Evolutionary conservation across 768 basidiomycete species (phyloP), one percentile per base, ranked within the genome.

Genomic region (Naematelia aurantialba): DNA sequence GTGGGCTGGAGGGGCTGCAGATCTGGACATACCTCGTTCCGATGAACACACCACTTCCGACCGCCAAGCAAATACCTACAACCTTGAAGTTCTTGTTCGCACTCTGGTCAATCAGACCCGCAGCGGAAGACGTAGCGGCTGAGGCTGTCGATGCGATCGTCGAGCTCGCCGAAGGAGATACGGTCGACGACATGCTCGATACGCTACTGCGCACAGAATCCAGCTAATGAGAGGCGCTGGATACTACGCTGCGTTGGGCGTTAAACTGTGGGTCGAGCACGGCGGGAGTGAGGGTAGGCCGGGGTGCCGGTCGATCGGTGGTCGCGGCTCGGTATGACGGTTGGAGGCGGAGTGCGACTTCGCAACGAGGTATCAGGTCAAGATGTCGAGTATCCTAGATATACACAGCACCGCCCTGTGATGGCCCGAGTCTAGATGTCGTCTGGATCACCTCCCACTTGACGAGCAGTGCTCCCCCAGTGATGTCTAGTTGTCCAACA

Each of bases 1-100:
- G n/a, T n/a, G n/a, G n/a, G n/a, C n/a, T n/a, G n/a, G n/a, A n/a
- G 31, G 49, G 27, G 45, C 34, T 39, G 8, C 17, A 39, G 10
- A 31, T 24, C 8, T 46, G n/a, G n/a, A 59, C 63, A 17, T 44
- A 69, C 70, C 56, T 66, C 31, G 75, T 29, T 22, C 94, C 96
- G 61, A 98, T 99, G 61, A 99, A 84, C 26, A 91, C 44, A 5
- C 94, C 96, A 70, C 88, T 90, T 4, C 68, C 69, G 19, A 81
- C 73, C 8, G 80, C 80, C 2, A 80, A 64, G 34, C 74, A 62
- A 11, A 80, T 71, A 4, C 80, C 79, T 45, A 80, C 70, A 39
- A 79, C 70, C 69, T 81, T 79, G 70, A 77, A 78, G 1, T 60
- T 58, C 0, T 72, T 55, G n/a, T 78, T 77, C 10, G 68, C 60